Evolutionary conservation across 2,329 filamentous ascomycete species (phyloP).

Genomic region (Cercospora sojina): DNA sequence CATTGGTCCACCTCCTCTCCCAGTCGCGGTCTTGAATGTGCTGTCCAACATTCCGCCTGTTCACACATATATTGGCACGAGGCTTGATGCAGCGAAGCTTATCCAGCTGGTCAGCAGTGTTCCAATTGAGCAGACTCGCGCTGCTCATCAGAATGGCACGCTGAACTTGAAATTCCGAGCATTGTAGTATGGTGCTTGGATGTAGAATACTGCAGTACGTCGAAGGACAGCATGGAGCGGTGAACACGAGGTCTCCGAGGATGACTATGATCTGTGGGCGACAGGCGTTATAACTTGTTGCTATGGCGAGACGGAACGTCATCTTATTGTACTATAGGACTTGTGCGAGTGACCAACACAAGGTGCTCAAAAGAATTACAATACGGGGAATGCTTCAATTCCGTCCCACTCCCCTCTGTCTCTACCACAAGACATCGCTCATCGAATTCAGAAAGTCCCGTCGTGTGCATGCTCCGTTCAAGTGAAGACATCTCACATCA

Average conservation of each 20-base stretch:
- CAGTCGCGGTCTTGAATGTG: conserved; percentile 62
- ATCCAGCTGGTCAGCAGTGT: conserved; percentile 70
- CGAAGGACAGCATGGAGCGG: neutral
- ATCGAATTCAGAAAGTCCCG: neutral
- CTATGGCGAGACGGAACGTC: neutral
- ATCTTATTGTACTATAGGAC: neutral
- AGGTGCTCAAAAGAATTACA: neutral
- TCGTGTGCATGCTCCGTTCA: neutral
- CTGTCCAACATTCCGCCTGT: conserved; percentile 61
- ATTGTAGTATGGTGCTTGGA: neutral
- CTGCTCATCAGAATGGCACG: conserved; percentile 6
- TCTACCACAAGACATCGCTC: neutral
- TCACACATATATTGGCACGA: conserved; percentile 65
- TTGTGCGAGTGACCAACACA: neutral
- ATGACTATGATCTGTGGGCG: neutral
- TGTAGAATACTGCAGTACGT: neutral
- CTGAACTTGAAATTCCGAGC: neutral
- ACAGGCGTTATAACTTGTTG: neutral
- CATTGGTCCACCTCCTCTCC: conserved; percentile 74
- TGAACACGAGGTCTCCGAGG: neutral
- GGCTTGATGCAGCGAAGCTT: conserved; percentile 68
- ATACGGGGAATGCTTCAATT: neutral
- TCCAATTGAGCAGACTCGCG: conserved; percentile 35
- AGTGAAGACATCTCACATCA: neutral
- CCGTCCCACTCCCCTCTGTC: neutral